Conservation (phyloP, 1,139 yeast species). For the Suhomyces panamericanus region DNA sequence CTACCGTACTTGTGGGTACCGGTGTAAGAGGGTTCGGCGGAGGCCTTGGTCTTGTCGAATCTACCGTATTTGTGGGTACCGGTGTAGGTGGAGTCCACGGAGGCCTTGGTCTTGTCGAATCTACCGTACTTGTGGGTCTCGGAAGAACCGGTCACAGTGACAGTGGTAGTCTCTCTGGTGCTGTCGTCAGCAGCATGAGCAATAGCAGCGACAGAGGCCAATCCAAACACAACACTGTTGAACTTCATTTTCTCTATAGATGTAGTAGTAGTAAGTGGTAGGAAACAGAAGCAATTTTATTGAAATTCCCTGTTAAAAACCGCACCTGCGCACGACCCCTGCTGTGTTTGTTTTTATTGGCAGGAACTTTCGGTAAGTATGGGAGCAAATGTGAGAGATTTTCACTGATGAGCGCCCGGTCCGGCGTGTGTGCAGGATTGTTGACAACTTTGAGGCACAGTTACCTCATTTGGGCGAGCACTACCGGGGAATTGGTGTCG, state of each 20-base stretch:
- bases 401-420: constrained; percentile 1
- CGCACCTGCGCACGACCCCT: constrained; percentile 1
- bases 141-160: constrained; percentile 27
- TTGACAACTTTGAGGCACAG: constrained; percentile 2
- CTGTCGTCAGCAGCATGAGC: constrained; percentile 26
- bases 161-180: constrained; percentile 28
- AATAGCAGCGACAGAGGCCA: constrained; percentile 23
- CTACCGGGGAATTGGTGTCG: constrained; percentile 1
- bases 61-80: constrained; percentile 43
- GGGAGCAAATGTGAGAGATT: constrained; percentile 11
- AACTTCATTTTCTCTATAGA: constrained; percentile 21
- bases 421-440: constrained; percentile 5
- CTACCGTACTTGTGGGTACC: constrained; percentile 50
- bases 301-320: background rate
- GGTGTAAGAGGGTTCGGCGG: constrained; percentile 21
- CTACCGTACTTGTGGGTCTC: constrained; percentile 49
- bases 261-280: background rate
- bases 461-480: constrained; percentile 4
- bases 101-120: constrained; percentile 49
- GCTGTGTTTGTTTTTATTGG: constrained; percentile 13
- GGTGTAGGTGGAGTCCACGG: constrained; percentile 29
- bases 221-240: constrained; percentile 22
- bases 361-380: constrained; percentile 9
- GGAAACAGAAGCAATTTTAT: constrained; percentile 4
- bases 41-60: constrained; percentile 44